Conservation (phyloP, 805 yeast genomes). For the Cyberlindnera amylophila region DNA sequence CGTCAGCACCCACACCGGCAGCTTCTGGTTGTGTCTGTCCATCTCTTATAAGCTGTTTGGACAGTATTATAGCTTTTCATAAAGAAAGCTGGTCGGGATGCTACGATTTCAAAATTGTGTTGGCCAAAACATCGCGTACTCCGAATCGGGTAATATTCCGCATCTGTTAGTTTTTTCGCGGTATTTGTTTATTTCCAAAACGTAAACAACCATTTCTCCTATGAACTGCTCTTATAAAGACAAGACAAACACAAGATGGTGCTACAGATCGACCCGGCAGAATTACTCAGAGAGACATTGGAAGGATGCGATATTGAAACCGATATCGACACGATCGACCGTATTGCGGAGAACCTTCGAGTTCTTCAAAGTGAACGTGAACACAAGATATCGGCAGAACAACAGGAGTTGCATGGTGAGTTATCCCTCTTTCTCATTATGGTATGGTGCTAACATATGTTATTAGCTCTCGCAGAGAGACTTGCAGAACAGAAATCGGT, state of each 20-base stretch:
- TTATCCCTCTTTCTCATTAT: neutral
- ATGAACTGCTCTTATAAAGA: no score
- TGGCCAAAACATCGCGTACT: neutral
- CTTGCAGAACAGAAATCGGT: constrained; percentile 14
- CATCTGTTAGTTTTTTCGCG: neutral
- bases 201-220: no score
- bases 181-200: neutral
- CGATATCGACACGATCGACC: constrained; percentile 43
- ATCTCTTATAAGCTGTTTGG: constrained; percentile 10
- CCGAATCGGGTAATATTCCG: neutral
- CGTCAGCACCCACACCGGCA: constrained; percentile 74
- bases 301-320: constrained; percentile 50
- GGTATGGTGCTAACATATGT: neutral
- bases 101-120: neutral
- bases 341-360: constrained; percentile 38
- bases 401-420: constrained; percentile 20
- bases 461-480: constrained; percentile 15
- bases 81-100: no score
- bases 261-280: constrained; percentile 17
- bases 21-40: constrained; percentile 30
- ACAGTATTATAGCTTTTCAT: no score
- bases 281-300: constrained; percentile 37
- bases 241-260: constrained; percentile 5
- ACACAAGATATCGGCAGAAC: constrained; percentile 23
- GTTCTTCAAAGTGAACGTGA: constrained; percentile 31